A percentile compares a stretch with the other conserved stretches of the same genome.
Evolutionary conservation across 345 rosid species (phyloP).

Genomic region (Aegle marmelos): DNA sequence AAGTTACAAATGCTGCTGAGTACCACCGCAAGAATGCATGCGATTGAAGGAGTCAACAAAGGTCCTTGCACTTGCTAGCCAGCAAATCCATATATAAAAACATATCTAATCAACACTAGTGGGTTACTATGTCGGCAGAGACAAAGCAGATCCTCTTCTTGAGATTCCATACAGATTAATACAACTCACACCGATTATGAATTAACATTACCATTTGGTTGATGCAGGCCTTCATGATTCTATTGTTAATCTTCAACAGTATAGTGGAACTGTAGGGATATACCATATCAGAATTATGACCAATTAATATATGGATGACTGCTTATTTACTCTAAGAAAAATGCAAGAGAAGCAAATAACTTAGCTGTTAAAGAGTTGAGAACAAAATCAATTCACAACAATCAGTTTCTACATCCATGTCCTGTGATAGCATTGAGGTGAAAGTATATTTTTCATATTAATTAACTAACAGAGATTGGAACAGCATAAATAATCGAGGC

Average conservation of each 20-base stretch:
- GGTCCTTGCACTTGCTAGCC: not conserved
- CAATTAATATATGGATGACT: not conserved
- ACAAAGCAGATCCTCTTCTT: not conserved
- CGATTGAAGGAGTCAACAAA: not conserved
- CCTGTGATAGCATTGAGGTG: not conserved
- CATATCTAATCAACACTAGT: too few species aligned
- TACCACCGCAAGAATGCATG: not conserved
- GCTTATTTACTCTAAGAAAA: not conserved
- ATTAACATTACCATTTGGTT: not conserved
- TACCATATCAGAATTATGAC: not conserved
- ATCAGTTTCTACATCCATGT: not conserved
- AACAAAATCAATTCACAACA: not conserved
- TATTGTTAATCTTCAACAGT: not conserved
- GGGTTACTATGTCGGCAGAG: not conserved
- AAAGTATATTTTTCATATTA: not conserved
- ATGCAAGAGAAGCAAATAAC: not conserved
- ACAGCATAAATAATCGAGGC: conserved; percentile 43
- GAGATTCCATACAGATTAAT: not conserved
- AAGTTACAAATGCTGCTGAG: not conserved
- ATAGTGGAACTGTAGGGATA: not conserved
- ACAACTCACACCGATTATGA: not conserved
- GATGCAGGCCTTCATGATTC: not conserved
- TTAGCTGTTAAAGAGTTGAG: not conserved
- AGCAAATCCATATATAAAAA: too few species aligned
- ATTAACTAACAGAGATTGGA: conserved; percentile 2